Evolutionary conservation across 345 rosid genomes (phyloP).

Genomic region (Boechera stricta): DNA sequence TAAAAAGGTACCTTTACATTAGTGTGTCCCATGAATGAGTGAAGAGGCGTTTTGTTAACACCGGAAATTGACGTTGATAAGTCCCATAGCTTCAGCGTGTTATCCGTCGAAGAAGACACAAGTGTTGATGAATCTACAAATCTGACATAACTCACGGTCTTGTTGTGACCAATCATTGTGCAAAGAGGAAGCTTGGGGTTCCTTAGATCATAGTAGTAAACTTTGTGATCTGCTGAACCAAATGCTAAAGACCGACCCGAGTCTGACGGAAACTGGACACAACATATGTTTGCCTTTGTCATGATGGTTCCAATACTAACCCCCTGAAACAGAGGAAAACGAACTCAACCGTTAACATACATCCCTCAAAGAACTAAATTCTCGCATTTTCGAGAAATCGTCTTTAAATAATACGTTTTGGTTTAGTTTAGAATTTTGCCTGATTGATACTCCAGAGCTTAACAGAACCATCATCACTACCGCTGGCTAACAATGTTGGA

Average conservation of each 20-base stretch:
- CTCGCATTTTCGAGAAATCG: conserved; percentile 40
- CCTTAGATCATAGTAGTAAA: conserved; percentile 89
- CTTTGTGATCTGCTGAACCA: conserved; percentile 93
- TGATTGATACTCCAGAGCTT: conserved; percentile 88
- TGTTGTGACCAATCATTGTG: conserved; percentile 79
- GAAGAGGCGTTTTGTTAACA: conserved; percentile 74
- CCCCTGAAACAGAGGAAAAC: conserved; percentile 68
- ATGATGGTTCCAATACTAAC: conserved; percentile 75
- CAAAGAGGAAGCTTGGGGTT: conserved; percentile 78
- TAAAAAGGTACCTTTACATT: conserved; percentile 70
- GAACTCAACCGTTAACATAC: conserved; percentile 48
- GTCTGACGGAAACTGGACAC: conserved; percentile 88
- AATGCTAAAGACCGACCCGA: conserved; percentile 82
- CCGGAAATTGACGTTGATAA: conserved; percentile 71
- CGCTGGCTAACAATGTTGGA: conserved; percentile 92
- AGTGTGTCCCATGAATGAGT: conserved; percentile 83
- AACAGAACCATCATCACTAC: conserved; percentile 92
- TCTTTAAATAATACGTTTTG: conserved; percentile 62
- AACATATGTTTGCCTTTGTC: conserved; percentile 91
- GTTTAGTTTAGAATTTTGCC: conserved; percentile 59
- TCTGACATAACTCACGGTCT: conserved; percentile 93
- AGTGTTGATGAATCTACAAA: conserved; percentile 73
- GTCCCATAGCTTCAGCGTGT: conserved; percentile 96
- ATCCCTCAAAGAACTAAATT: conserved; percentile 30
- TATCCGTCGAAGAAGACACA: conserved; percentile 93